A percentile compares a stretch with the other conserved stretches of the same genome.
Conservation (phyloP, 495 filamentous ascomycete genomes). For the Xylaria castorea region DNA sequence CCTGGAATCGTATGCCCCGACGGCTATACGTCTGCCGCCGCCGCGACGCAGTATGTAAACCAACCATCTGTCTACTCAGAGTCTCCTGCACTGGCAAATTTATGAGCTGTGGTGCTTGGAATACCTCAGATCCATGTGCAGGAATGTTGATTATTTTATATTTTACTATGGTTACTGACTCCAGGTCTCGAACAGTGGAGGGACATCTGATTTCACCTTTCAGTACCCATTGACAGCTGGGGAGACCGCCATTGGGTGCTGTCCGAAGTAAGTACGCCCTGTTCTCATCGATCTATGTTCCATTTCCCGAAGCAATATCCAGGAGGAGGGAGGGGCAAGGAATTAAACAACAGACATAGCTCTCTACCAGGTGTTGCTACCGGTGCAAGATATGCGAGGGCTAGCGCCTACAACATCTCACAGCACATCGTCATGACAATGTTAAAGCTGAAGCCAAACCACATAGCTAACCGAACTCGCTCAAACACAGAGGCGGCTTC, state of each 20-base stretch:
- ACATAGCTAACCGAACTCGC: constrained; percentile 4
- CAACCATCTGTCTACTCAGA: not conserved
- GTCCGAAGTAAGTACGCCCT: constrained; percentile 32
- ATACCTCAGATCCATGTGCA: not conserved
- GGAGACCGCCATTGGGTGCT: constrained; percentile 45
- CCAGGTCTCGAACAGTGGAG: constrained; percentile 17
- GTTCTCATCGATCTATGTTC: not conserved
- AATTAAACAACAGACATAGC: not conserved
- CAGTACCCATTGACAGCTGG: constrained; percentile 35
- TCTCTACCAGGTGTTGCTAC: not conserved
- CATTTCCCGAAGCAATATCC: not conserved
- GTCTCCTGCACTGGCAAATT: not conserved
- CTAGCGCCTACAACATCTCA: not conserved
- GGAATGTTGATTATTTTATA: too few relatives aligned
- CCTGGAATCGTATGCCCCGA: constrained; percentile 41
- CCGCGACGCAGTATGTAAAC: constrained; percentile 26
- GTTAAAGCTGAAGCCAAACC: not conserved
- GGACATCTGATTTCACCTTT: constrained; percentile 29
- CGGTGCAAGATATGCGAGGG: not conserved
- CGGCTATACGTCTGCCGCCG: constrained; percentile 39
- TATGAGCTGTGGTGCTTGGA: not conserved
- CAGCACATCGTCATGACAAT: not conserved
- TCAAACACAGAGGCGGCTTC: constrained; percentile 22
- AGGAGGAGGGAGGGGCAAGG: not conserved
- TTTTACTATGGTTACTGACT: not conserved